Percentiles rank a stretch among this genome's conserved stretches.
Conservation (phyloP, 1,284 basidiomycete species). For the Cutaneotrichosporon dermatis region DNA sequence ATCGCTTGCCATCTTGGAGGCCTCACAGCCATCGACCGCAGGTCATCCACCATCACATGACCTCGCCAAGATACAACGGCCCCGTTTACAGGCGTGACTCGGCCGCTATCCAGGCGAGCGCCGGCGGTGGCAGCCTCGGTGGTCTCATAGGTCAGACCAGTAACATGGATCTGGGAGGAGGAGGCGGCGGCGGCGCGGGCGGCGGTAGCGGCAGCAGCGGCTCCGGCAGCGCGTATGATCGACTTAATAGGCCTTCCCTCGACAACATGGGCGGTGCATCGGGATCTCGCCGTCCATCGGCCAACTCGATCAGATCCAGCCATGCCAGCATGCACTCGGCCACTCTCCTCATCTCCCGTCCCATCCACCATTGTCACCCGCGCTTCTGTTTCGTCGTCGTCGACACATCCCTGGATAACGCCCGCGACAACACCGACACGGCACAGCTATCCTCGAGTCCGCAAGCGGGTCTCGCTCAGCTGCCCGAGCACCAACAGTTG, state of each 20-base stretch:
- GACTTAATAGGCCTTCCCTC: neutral
- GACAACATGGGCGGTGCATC: constrained; percentile 1
- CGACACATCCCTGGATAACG: constrained; percentile 14
- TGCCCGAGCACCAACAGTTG: constrained; percentile 4
- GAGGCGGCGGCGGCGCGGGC: too few relatives aligned
- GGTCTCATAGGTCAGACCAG: neutral
- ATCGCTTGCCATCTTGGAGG: neutral
- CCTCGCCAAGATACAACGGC: constrained; percentile 1
- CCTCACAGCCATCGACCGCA: neutral
- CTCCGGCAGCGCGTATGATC: neutral
- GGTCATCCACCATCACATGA: constrained; percentile 7
- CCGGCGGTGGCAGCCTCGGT: neutral
- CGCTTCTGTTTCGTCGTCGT: constrained; percentile 29
- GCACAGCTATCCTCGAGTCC: constrained; percentile 6
- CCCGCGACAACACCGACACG: constrained; percentile 7
- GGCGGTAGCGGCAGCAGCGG: neutral
- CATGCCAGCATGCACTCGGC: neutral
- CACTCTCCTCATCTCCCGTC: neutral
- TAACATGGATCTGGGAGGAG: neutral
- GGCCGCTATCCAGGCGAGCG: constrained; percentile 1
- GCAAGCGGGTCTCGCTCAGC: neutral
- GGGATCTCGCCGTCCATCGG: constrained; percentile 1
- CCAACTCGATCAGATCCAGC: constrained; percentile 5
- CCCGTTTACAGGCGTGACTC: neutral
- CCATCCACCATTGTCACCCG: constrained; percentile 6